Evolutionary conservation across 2,329 filamentous ascomycete genomes (phyloP).

Genomic region (Podosphaera fusca): DNA sequence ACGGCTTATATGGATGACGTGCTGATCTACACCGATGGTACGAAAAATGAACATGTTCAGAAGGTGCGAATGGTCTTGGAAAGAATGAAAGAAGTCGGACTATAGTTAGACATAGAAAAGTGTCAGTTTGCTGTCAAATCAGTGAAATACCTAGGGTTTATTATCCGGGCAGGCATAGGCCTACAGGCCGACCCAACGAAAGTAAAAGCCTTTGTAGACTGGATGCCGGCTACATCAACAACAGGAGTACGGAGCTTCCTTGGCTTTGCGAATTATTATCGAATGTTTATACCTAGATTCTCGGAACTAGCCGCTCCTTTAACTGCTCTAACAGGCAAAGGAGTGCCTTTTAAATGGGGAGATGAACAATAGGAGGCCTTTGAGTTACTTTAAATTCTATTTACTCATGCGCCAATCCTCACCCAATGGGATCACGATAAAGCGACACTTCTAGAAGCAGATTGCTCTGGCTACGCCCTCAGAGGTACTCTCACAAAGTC

Average conservation of each 20-base stretch:
- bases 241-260: neutral
- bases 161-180: neutral
- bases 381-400: neutral
- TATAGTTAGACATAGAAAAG: conserved; percentile 1
- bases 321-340: neutral
- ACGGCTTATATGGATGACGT: no score
- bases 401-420: neutral
- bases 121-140: neutral
- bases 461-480: neutral
- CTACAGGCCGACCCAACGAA: neutral
- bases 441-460: neutral
- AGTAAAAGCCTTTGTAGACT: neutral
- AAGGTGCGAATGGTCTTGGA: neutral
- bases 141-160: conserved; percentile 1
- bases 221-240: neutral
- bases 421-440: neutral
- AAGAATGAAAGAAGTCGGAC: neutral
- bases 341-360: neutral
- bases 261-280: neutral
- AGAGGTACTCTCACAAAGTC: neutral
- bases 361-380: neutral
- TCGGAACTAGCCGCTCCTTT: neutral
- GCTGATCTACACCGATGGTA: neutral
- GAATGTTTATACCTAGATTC: neutral
- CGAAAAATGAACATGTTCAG: neutral